These are phyloP conservation scores for Tolypocladium ophioglossoides DNA, from an alignment of 2,329 filamentous ascomycete species.

Conservation along the genomic window DNA sequence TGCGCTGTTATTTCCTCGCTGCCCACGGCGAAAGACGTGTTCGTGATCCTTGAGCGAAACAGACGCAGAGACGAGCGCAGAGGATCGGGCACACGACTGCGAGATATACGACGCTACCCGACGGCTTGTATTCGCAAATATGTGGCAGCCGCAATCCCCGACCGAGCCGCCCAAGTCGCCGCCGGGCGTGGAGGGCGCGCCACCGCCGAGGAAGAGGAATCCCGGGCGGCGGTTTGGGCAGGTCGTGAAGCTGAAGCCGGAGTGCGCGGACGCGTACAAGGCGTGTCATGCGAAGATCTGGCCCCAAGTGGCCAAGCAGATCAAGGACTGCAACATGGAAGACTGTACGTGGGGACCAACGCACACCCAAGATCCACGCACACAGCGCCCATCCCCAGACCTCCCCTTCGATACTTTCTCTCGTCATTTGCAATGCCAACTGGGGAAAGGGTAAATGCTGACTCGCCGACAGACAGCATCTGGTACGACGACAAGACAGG, in stretches of 20 bases:
- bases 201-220: constrained; percentile 19
- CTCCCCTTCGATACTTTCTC: background rate
- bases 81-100: background rate
- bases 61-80: background rate
- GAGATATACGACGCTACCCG: background rate
- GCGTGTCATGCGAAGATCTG: constrained; percentile 63
- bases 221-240: constrained; percentile 53
- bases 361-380: background rate
- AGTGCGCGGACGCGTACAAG: constrained; percentile 59
- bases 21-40: background rate
- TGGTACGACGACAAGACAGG: constrained; percentile 53
- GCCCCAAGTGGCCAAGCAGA: constrained; percentile 68
- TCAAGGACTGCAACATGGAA: constrained; percentile 62
- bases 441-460: too few relatives aligned
- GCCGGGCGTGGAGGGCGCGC: background rate
- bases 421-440: background rate
- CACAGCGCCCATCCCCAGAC: background rate
- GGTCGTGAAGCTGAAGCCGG: constrained; percentile 61
- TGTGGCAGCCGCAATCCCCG: constrained; percentile 15
- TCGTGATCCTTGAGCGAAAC: background rate
- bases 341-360: constrained; percentile 44
- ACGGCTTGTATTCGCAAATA: background rate
- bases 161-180: constrained; percentile 5
- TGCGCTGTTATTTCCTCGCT: background rate
- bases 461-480: constrained; percentile 72